These are phyloP conservation scores for Symbiodinium natans DNA, from an alignment of 73 alveolate species.

Conservation along the genomic window DNA sequence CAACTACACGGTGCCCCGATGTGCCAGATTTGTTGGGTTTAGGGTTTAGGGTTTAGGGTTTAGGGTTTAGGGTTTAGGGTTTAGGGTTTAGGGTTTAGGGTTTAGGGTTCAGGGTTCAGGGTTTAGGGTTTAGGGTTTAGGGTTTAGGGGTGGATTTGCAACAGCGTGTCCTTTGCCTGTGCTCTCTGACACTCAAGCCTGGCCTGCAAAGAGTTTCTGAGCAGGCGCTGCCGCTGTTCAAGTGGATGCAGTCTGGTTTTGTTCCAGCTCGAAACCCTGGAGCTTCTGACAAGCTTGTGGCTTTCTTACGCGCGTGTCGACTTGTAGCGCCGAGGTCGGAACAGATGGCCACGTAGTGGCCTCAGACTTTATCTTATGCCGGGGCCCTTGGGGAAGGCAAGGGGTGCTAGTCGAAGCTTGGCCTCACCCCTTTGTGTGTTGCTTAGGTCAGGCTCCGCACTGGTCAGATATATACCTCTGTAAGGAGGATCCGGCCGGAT, in stretches of 20 bases:
- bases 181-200: neutral
- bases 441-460: slow-evolving; percentile 56
- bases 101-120: no score
- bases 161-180: no score
- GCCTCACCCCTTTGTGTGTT: neutral
- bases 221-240: slow-evolving; percentile 81
- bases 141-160: no score
- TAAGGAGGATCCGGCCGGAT: slow-evolving; percentile 38
- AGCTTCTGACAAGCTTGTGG: neutral
- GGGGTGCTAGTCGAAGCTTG: neutral
- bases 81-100: no score
- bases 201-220: neutral
- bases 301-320: no score
- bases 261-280: slow-evolving; percentile 33
- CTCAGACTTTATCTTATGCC: slow-evolving; percentile 25
- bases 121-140: no score
- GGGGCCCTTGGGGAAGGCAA: neutral
- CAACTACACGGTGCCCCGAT: slow-evolving; percentile 48
- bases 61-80: no score
- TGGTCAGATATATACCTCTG: slow-evolving; percentile 62
- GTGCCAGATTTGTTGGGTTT: no score
- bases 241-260: slow-evolving; percentile 68
- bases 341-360: slow-evolving; percentile 61
- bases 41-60: no score
- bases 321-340: neutral